phyloP scores from a whole-genome alignment of 2,329 filamentous ascomycete genomes.

The Neofusicoccum sp. region DNA sequence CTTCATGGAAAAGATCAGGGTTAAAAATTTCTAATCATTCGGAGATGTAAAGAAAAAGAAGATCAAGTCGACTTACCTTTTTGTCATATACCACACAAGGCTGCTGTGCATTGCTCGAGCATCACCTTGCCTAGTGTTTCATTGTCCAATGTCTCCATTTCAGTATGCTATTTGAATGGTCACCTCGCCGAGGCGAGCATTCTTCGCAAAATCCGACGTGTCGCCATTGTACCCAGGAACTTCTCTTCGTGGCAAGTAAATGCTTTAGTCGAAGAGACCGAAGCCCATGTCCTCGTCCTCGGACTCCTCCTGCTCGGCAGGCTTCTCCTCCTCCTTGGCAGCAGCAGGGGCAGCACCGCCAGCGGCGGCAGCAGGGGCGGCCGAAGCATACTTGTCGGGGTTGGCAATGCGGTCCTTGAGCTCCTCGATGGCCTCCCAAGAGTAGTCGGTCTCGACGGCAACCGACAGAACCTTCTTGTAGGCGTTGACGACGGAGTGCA shows the following conservation, averaged over 20 bases:
- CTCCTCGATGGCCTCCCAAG: slow-evolving; percentile 93
- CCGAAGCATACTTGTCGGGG: slow-evolving; percentile 89
- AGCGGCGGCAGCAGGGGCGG: slow-evolving; percentile 69
- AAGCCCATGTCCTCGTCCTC: slow-evolving; percentile 56
- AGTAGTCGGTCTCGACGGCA: slow-evolving; percentile 85
- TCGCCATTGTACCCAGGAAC: not conserved
- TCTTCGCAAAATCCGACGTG: not conserved
- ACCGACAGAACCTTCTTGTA: slow-evolving; percentile 97
- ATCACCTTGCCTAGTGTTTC: slow-evolving; percentile 22
- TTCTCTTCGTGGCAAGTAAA: not conserved
- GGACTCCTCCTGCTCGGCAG: slow-evolving; percentile 57
- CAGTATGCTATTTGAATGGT: slow-evolving; percentile 29
- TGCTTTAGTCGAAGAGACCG: slow-evolving; percentile 54
- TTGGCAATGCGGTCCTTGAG: slow-evolving; percentile 99
- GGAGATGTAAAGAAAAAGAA: slow-evolving; percentile 23
- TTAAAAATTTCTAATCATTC: slow-evolving; percentile 68
- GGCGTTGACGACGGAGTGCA: slow-evolving; percentile 92
- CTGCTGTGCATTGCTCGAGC: slow-evolving; percentile 1
- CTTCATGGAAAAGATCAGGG: slow-evolving; percentile 58
- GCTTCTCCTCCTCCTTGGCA: slow-evolving; percentile 38
- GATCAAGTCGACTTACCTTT: slow-evolving; percentile 35
- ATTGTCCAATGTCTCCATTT: slow-evolving; percentile 28
- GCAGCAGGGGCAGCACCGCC: slow-evolving; percentile 52
- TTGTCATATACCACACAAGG: slow-evolving; percentile 25
- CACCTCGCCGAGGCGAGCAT: slow-evolving; percentile 1